Evolutionary conservation across 2,329 filamentous ascomycete species (phyloP), one percentile per base, ranked within the genome.

Genomic region (Penicillium sp.): DNA sequence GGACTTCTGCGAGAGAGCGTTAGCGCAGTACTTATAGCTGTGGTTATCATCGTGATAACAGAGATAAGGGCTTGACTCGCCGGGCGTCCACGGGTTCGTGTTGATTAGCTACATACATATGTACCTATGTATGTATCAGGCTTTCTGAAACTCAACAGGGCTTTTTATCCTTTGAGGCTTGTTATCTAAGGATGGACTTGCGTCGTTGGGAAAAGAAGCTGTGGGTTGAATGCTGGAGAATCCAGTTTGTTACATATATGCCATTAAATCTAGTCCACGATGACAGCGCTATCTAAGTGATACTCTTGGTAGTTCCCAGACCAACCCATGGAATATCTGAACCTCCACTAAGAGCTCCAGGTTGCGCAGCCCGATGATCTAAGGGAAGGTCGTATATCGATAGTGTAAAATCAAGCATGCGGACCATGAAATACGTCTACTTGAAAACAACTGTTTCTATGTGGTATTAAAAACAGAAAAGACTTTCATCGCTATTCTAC

Each of bases 401-500:
- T 20, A 35, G n/a, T 38, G 16, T 38, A 49, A n/a, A 37, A 29
- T 10, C 34, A 20, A 16, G 26, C 22, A 43, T 14, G 16, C 18
- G 37, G 13, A 35, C 10, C 24, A 32, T 24, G 18, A 29, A 26
- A 32, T 4, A 16, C 20, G 20, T 31, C 54, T 53, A 51, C 55
- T 51, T 62, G 34, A 45, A 51, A 62, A 61, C 40, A 39, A 48
- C 40, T 61, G 61, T 61, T 61, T 74, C 68, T 74, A 74, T 72
- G 66, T 70, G 70, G 68, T 68, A 70, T 69, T 65, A 61, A 64
- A 67, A 68, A 68, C 59, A 63, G 53, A 61, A 59, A 61, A 56
- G 58, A 57, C 55, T 56, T 53, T 66, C 64, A 67, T 67, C 66
- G 62, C 62, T 74, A 74, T 70, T 74, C 72, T 74, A 74, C 70